Evolutionary conservation across 2,329 filamentous ascomycete species (phyloP).

Genomic region (Alternaria tenuissima): DNA sequence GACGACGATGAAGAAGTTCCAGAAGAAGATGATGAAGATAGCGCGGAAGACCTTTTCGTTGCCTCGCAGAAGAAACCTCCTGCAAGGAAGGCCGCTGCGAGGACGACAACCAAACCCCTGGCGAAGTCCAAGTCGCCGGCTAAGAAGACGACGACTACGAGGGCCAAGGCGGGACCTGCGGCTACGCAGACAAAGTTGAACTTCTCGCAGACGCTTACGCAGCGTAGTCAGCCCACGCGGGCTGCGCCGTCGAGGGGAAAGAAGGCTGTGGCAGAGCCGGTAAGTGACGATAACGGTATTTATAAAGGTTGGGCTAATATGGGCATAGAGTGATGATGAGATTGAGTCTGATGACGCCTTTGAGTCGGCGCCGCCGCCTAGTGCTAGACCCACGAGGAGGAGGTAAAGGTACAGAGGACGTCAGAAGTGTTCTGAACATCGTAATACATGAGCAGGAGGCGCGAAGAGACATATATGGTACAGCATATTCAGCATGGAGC

Average conservation of each 20-base stretch:
- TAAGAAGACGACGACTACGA: conserved; percentile 35
- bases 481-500: not conserved
- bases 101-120: conserved; percentile 20
- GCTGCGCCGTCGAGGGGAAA: conserved; percentile 34
- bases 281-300: conserved; percentile 31
- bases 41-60: conserved; percentile 56
- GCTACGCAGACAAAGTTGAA: conserved; percentile 53
- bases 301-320: conserved; percentile 9
- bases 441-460: not conserved
- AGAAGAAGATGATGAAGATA: conserved; percentile 45
- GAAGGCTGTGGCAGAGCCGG: conserved; percentile 51
- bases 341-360: conserved; percentile 54
- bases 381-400: conserved; percentile 35
- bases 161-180: conserved; percentile 24
- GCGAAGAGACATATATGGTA: not conserved
- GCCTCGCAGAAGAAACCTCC: conserved; percentile 40
- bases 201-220: conserved; percentile 52
- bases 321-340: conserved; percentile 51
- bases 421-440: not conserved
- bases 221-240: conserved; percentile 44
- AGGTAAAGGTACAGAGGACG: conserved; percentile 20
- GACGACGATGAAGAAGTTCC: conserved; percentile 53
- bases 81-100: conserved; percentile 38
- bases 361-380: conserved; percentile 41
- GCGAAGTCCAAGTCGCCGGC: conserved; percentile 35